Evolutionary conservation across 2,329 filamentous ascomycete species (phyloP), one percentile per base, ranked within the genome.

Genomic region (Raffaelea arxii): DNA sequence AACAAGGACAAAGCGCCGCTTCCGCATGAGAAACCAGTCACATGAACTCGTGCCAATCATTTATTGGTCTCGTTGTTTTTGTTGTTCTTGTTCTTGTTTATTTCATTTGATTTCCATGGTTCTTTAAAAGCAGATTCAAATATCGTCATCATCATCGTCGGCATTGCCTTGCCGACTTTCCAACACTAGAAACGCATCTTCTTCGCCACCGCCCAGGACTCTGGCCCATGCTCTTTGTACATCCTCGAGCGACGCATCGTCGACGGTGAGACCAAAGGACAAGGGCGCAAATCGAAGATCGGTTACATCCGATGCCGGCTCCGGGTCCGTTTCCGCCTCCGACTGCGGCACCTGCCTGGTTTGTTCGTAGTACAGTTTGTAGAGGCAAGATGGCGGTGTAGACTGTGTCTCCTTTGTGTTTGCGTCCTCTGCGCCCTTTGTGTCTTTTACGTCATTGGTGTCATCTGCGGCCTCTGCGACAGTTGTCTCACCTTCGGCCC

Each of bases 201-300:
- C 44, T 6, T 57, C 61, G 18, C 12, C 16, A 21, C 25, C 37
- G 10, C 9, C 76, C 53, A 77, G 68, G 4, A 89, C 71, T 42
- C 69, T 66, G 50, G 75, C 69, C 89, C 90, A 97, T 6, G 81
- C 78, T 10, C 74, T 63, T 49, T 77, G 77, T 2, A 95, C 85
- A 23, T 77, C 63, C 6, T 79, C 74, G 10, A 96, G 64, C 2
- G 80, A 67, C 0, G 66, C 59, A 54, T 96, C 91, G 55, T 88
- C 78, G 53, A 95, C 86, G 0, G 84, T 75, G 7, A 94, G 71
- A 52, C 84, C 81, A 9, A 82, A 63, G 3, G 78, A 70, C 0
- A 78, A 59, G 2, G 75, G 66, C 4, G 79, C 72, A 49, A 92
- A 78, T 2, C 67, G 62, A 38, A 82, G 63, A 18, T n/a, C 27